Evolutionary conservation across 2,329 filamentous ascomycete genomes (phyloP).

Genomic region (Teratosphaeria pseudoeucalypti): DNA sequence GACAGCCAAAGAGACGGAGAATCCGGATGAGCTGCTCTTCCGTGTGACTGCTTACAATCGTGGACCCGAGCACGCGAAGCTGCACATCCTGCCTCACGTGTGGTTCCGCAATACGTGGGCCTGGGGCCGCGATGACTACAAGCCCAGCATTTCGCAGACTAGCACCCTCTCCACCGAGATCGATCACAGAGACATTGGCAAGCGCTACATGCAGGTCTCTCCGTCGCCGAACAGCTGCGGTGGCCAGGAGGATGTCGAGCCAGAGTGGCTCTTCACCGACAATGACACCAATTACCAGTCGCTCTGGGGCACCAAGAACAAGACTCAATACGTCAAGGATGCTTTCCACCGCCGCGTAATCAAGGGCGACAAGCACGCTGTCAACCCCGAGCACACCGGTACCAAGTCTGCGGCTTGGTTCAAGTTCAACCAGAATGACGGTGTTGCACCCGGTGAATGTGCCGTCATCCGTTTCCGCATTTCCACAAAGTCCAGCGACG

Average conservation of each 20-base stretch:
- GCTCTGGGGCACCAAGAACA: slow-evolving; percentile 69
- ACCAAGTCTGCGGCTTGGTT: slow-evolving; percentile 92
- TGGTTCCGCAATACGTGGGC: slow-evolving; percentile 98
- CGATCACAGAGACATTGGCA: slow-evolving; percentile 69
- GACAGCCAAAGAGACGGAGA: slow-evolving; percentile 85
- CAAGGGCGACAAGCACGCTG: slow-evolving; percentile 63
- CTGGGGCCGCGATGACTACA: slow-evolving; percentile 79
- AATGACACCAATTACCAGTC: slow-evolving; percentile 82
- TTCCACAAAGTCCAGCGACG: slow-evolving; percentile 57
- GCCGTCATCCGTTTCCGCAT: slow-evolving; percentile 90
- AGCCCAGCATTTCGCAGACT: slow-evolving; percentile 63
- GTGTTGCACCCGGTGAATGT: slow-evolving; percentile 81
- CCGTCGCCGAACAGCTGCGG: slow-evolving; percentile 78
- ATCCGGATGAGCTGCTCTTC: slow-evolving; percentile 85
- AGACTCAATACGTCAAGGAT: slow-evolving; percentile 81
- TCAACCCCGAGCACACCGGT: slow-evolving; percentile 70
- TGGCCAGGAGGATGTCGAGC: slow-evolving; percentile 72
- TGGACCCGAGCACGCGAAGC: slow-evolving; percentile 75
- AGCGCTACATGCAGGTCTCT: slow-evolving; percentile 73
- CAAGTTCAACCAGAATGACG: slow-evolving; percentile 78
- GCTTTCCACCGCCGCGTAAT: slow-evolving; percentile 87
- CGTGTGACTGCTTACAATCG: slow-evolving; percentile 94
- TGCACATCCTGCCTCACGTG: slow-evolving; percentile 88
- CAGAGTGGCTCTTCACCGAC: slow-evolving; percentile 81
- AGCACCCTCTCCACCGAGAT: slow-evolving; percentile 61